These are phyloP conservation scores for Clonostachys chloroleuca DNA, from an alignment of 2,329 filamentous ascomycete species.

Conservation along the genomic window DNA sequence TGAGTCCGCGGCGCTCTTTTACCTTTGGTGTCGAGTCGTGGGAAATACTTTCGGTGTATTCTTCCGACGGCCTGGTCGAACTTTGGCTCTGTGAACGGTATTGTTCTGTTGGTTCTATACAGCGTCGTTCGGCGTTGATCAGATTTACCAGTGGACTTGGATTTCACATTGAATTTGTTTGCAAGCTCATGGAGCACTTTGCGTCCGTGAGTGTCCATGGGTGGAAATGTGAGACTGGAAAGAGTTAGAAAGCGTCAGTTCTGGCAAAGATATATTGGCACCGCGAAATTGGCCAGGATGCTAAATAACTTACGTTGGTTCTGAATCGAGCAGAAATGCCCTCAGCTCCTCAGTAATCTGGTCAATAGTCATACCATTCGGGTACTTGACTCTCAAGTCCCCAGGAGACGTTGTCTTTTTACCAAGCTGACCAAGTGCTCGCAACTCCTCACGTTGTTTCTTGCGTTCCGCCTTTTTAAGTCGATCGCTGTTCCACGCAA, in stretches of 20 bases:
- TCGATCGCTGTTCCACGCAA: conserved; percentile 63
- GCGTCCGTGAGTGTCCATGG: conserved; percentile 76
- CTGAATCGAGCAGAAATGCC: conserved; percentile 60
- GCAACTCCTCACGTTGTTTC: conserved; percentile 63
- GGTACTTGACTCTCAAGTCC: conserved; percentile 67
- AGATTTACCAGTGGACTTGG: conserved; percentile 75
- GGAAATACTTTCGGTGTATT: conserved; percentile 51
- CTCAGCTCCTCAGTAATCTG: conserved; percentile 71
- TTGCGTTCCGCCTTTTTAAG: conserved; percentile 69
- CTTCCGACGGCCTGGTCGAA: conserved; percentile 43
- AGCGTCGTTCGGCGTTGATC: conserved; percentile 71
- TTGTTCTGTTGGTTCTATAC: conserved; percentile 67
- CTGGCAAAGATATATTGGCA: too few relatives aligned
- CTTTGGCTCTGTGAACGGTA: conserved; percentile 51
- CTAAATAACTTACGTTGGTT: conserved; percentile 50
- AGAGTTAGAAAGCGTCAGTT: background rate
- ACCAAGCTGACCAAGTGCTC: conserved; percentile 61
- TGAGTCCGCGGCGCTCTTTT: conserved; percentile 6
- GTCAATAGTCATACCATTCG: conserved; percentile 63
- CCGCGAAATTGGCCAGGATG: background rate
- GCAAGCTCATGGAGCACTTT: conserved; percentile 79
- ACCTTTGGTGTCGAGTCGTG: conserved; percentile 36
- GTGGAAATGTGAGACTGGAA: conserved; percentile 67
- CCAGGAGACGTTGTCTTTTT: conserved; percentile 44
- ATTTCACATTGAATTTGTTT: conserved; percentile 70